A percentile compares a stretch with the other conserved stretches of the same genome.
Conservation (phyloP, 345 rosid species). For the Lumnitzera littorea region DNA sequence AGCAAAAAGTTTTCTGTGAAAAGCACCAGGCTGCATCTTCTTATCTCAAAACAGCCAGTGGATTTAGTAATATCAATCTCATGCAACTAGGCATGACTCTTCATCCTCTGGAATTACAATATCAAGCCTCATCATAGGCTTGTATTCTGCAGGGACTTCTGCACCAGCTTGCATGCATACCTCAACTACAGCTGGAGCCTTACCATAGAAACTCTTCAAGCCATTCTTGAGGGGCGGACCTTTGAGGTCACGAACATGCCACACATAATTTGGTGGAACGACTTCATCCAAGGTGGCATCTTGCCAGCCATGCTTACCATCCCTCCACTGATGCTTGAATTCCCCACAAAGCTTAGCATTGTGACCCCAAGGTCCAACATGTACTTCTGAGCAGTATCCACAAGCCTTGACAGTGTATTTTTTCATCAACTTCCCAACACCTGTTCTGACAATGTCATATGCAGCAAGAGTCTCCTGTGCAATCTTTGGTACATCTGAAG, state of each 20-base stretch:
- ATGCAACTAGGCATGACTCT: conserved; percentile 62
- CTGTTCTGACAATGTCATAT: conserved; percentile 49
- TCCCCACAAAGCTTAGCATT: conserved; percentile 86
- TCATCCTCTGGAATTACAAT: conserved; percentile 67
- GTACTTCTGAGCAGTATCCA: conserved; percentile 89
- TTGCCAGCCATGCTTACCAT: conserved; percentile 98
- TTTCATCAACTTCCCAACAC: conserved; percentile 63
- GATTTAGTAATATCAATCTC: neutral
- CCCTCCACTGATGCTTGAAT: conserved; percentile 92
- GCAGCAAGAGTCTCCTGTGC: conserved; percentile 80
- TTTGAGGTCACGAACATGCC: conserved; percentile 68
- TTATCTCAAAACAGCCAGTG: neutral
- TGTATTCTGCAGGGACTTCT: conserved; percentile 46
- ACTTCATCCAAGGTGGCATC: conserved; percentile 71
- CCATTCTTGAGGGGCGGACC: conserved; percentile 52
- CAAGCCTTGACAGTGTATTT: conserved; percentile 83
- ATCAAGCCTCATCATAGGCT: conserved; percentile 95
- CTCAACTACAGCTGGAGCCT: conserved; percentile 78
- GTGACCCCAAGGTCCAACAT: conserved; percentile 95
- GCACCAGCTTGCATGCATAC: conserved; percentile 81
- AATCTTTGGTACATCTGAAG: conserved; percentile 47
- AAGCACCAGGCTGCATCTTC: neutral
- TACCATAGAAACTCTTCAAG: conserved; percentile 75
- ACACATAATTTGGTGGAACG: conserved; percentile 65
- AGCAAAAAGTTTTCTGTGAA: neutral